Evolutionary conservation across 768 basidiomycete genomes (phyloP), one percentile per base, ranked within the genome.

Genomic region (Gloeopeniophorella convolvens): DNA sequence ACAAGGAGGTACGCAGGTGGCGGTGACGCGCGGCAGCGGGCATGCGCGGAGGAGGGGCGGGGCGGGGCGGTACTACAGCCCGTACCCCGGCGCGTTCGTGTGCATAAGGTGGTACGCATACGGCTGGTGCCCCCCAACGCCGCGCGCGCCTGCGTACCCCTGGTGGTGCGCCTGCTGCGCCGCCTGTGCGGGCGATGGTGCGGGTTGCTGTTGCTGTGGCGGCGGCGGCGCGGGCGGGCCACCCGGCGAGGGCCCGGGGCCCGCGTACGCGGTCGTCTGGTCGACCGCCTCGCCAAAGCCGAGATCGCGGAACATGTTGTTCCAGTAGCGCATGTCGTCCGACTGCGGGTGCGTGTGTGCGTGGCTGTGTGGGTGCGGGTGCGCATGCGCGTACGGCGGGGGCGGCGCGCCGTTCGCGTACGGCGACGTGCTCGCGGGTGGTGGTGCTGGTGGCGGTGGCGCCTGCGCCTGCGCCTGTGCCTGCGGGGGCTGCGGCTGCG

Each of bases 281-380:
- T 70, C 68, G 21, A 61, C 64, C 5, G 39, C 50, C 33, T 62
- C 80, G 16, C 80, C 80, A 56, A 81, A 82, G 18, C 85, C 85
- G 13, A 86, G 75, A 56, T 88, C 84, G 37, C 81, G 66, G 57
- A 85, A 79, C 83, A 89, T 87, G 51, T 78, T 78, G 57, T 78
- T 77, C 74, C 79, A 86, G 64, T 89, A 89, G 46, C 78, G 71
- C 10, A 76, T 75, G 62, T 89, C 85, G 56, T 80, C 78, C 21
- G 60, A 51, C 31, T 54, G 45, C 40, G 50, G 43, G 37, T 39
- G 52, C 31, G n/a, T 11, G 10, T 21, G 18, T 28, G 26, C 13
- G 41, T 9, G 21, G 45, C 27, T 5, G 31, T 13, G 31, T 30
- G 8, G 32, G 31, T 40, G 48, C 24, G 41, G 37, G 16, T 45